phyloP scores from a whole-genome alignment of 202 grass and related monocot genomes.

The Elaeis oleifera region DNA sequence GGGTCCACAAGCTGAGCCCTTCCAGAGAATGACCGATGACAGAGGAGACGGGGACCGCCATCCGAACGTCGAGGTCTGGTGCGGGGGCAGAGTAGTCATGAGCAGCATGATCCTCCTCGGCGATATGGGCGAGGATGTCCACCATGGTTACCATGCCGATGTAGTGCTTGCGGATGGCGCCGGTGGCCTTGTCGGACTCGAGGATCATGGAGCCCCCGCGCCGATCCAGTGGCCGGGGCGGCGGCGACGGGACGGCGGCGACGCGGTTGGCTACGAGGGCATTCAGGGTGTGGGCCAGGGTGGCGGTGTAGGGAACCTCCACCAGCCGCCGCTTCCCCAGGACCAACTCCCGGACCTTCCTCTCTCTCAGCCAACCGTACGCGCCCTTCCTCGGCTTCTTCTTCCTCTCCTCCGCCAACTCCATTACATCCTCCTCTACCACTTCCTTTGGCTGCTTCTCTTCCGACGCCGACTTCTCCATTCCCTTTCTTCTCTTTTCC shows the following conservation, averaged over 20 bases:
- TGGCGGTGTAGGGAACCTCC: conserved; percentile 81
- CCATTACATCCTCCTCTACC: not conserved
- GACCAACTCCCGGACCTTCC: conserved; percentile 44
- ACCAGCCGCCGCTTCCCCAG: conserved; percentile 61
- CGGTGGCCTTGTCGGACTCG: conserved; percentile 73
- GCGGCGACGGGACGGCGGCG: conserved; percentile 36
- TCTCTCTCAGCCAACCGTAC: conserved; percentile 54
- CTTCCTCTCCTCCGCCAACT: conserved; percentile 14
- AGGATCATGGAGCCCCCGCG: conserved; percentile 85
- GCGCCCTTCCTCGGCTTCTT: conserved; percentile 48
- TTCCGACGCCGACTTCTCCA: not conserved
- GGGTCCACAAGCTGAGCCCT: conserved; percentile 77
- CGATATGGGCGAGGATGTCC: conserved; percentile 68
- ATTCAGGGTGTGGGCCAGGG: conserved; percentile 63
- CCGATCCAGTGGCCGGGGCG: conserved; percentile 75
- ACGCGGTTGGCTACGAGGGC: conserved; percentile 51
- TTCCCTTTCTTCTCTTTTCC: too few relatives aligned
- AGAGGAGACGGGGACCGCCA: conserved; percentile 66
- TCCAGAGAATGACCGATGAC: conserved; percentile 77
- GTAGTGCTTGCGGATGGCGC: conserved; percentile 88
- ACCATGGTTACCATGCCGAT: conserved; percentile 90
- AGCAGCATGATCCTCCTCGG: conserved; percentile 24
- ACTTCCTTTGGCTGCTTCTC: not conserved
- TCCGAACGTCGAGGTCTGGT: conserved; percentile 36
- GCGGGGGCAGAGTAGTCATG: not conserved